phyloP scores from a whole-genome alignment of 2,329 filamentous ascomycete species.

The Zopfia rhizophila region DNA sequence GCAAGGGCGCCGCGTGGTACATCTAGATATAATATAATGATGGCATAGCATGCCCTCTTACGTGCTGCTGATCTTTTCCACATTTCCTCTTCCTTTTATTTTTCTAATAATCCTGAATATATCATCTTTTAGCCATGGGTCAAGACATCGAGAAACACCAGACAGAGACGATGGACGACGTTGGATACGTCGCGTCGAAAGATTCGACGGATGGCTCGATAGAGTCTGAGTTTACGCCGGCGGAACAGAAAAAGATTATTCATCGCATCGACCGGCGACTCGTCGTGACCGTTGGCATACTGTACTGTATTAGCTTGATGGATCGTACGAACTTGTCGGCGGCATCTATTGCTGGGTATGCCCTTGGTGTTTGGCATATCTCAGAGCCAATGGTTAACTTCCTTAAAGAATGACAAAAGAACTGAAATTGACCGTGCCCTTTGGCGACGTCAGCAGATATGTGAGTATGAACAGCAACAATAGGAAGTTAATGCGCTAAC shows the following conservation, averaged over 20 bases:
- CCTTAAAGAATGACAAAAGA: constrained; percentile 51
- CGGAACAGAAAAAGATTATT: constrained; percentile 75
- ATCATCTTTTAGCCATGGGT: constrained; percentile 25
- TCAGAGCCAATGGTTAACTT: constrained; percentile 33
- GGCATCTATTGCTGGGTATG: constrained; percentile 75
- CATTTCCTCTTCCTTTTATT: neutral
- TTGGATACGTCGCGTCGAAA: constrained; percentile 24
- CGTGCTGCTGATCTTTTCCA: neutral
- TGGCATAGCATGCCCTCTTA: neutral
- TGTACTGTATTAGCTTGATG: constrained; percentile 82
- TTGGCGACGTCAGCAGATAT: constrained; percentile 46
- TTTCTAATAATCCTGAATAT: neutral
- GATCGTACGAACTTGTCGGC: constrained; percentile 81
- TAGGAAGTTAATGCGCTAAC: constrained; percentile 1
- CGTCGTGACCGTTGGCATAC: constrained; percentile 61
- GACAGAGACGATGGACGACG: constrained; percentile 34
- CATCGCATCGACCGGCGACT: constrained; percentile 71
- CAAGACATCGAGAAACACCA: constrained; percentile 38
- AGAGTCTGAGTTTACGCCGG: constrained; percentile 61
- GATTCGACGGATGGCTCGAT: constrained; percentile 36
- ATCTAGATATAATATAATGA: neutral
- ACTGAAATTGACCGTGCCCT: constrained; percentile 40
- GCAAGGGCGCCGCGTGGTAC: neutral
- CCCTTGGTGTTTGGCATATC: neutral
- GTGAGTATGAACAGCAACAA: constrained; percentile 12